A percentile compares a stretch with the other conserved stretches of the same genome.
Conservation (phyloP, 2,329 filamentous ascomycete species). For the Diaporthe sp. region DNA sequence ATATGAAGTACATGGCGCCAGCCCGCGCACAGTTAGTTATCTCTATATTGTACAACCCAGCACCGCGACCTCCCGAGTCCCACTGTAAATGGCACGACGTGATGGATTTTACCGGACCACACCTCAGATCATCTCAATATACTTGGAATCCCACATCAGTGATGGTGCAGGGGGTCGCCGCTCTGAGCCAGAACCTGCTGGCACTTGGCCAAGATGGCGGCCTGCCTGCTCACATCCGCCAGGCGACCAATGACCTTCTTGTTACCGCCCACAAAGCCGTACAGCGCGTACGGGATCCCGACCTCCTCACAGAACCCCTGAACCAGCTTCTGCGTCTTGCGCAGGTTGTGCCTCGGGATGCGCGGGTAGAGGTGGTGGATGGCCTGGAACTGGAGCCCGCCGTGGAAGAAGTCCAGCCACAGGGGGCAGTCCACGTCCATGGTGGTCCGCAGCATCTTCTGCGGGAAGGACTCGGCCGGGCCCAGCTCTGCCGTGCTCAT, state of each 20-base stretch:
- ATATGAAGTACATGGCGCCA: no score
- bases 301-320: conserved; percentile 86
- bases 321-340: conserved; percentile 79
- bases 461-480: conserved; percentile 86
- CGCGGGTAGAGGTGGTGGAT: conserved; percentile 89
- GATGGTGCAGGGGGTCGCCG: conserved; percentile 44
- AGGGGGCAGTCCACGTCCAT: conserved; percentile 92
- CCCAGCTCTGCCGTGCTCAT: conserved; percentile 93
- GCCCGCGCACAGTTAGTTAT: not conserved
- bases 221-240: conserved; percentile 84
- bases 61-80: not conserved
- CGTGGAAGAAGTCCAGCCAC: conserved; percentile 92
- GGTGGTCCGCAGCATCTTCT: conserved; percentile 91
- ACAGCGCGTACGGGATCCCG: conserved; percentile 85
- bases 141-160: conserved; percentile 18
- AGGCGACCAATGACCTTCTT: conserved; percentile 82
- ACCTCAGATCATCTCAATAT: not conserved
- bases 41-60: not conserved
- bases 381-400: conserved; percentile 89
- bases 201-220: conserved; percentile 81
- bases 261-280: conserved; percentile 88
- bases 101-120: not conserved
- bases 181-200: conserved; percentile 63
- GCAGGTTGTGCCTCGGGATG: conserved; percentile 87
- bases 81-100: conserved; percentile 2